A percentile compares a stretch with the other conserved stretches of the same genome.
These are phyloP conservation scores for Taphrina sp. DNA, from an alignment of 1,139 yeast genomes.

Conservation along the genomic window DNA sequence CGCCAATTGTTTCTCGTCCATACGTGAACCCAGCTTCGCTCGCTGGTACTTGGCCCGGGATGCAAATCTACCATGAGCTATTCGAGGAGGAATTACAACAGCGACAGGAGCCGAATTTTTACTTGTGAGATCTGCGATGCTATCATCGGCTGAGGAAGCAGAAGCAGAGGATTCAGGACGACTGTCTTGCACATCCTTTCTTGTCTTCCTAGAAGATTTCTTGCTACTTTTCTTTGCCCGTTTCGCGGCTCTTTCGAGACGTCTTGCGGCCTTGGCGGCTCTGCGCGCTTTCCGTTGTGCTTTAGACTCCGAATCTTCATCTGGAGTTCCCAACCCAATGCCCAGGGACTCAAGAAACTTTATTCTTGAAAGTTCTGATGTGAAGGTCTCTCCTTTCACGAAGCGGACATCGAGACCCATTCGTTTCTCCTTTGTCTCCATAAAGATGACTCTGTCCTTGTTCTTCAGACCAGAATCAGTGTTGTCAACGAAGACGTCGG, in stretches of 20 bases:
- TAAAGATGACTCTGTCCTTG: constrained; percentile 21
- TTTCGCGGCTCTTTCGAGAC: constrained; percentile 18
- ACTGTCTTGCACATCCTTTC: no score
- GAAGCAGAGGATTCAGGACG: not conserved
- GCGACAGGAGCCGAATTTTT: not conserved
- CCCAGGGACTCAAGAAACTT: constrained; percentile 27
- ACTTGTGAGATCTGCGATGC: not conserved
- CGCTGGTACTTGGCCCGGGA: constrained; percentile 33
- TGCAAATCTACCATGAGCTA: constrained; percentile 28
- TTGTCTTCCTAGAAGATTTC: no score
- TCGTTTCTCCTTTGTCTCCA: constrained; percentile 13
- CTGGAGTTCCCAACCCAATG: not conserved
- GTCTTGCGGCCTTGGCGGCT: constrained; percentile 12
- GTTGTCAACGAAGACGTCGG: constrained; percentile 7
- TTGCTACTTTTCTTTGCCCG: constrained; percentile 12
- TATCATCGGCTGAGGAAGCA: not conserved
- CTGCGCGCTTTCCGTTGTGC: constrained; percentile 9
- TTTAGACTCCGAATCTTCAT: not conserved
- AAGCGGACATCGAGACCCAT: constrained; percentile 41
- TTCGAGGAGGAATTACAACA: constrained; percentile 8
- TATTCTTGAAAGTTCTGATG: constrained; percentile 42
- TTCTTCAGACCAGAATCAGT: constrained; percentile 17
- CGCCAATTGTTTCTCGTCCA: constrained; percentile 27
- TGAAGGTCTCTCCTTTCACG: constrained; percentile 41
- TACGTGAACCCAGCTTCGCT: constrained; percentile 24